phyloP scores from a whole-genome alignment of 116 monocot species.

The Phalaenopsis hybrid region DNA sequence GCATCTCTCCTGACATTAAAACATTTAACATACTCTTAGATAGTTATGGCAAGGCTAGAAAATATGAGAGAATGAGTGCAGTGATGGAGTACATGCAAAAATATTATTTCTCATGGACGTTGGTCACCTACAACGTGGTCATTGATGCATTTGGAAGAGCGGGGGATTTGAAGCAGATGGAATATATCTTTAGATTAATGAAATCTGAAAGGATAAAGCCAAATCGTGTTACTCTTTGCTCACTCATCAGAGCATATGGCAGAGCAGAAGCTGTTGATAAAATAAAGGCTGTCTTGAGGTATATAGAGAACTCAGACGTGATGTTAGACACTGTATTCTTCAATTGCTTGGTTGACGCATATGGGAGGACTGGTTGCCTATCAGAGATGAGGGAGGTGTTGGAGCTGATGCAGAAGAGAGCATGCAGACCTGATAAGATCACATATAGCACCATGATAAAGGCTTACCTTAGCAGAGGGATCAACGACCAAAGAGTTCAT shows the following conservation, averaged over 20 bases:
- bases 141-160: conserved; percentile 94
- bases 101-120: conserved; percentile 83
- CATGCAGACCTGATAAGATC: conserved; percentile 73
- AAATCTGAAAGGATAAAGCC: conserved; percentile 85
- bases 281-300: conserved; percentile 61
- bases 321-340: conserved; percentile 72
- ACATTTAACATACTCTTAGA: conserved; percentile 96
- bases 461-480: conserved; percentile 64
- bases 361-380: conserved; percentile 70
- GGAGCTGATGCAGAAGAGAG: conserved; percentile 71
- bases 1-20: conserved; percentile 77
- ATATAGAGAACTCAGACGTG: conserved; percentile 74
- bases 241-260: conserved; percentile 82
- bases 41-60: conserved; percentile 76
- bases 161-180: conserved; percentile 83
- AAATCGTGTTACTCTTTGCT: conserved; percentile 82
- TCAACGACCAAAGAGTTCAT: conserved; percentile 50
- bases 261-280: conserved; percentile 49
- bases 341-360: conserved; percentile 92
- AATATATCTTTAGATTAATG: conserved; percentile 87
- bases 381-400: conserved; percentile 82
- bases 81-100: conserved; percentile 99
- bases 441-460: conserved; percentile 86
- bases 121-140: conserved; percentile 90
- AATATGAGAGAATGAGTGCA: conserved; percentile 88